phyloP scores from a whole-genome alignment of 1,139 yeast genomes.

The Diutina mesorugosa region DNA sequence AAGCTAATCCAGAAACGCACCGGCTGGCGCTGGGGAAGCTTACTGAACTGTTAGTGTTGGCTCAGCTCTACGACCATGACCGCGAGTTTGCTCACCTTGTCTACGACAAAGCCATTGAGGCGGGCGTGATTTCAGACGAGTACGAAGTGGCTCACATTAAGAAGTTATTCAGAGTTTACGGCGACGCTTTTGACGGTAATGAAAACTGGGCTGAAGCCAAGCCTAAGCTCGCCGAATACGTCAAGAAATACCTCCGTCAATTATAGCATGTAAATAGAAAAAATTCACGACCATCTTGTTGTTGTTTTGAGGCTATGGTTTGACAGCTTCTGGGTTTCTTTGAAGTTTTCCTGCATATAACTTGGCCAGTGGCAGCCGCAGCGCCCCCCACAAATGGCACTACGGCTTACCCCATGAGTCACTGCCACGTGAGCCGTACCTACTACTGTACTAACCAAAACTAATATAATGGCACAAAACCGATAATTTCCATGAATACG shows the following conservation, averaged over 20 bases:
- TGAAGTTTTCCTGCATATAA: background rate
- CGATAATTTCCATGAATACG: background rate
- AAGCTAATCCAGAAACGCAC: constrained; percentile 19
- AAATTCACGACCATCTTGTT: no score
- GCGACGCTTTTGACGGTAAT: constrained; percentile 33
- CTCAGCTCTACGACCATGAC: constrained; percentile 37
- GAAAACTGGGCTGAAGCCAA: constrained; percentile 19
- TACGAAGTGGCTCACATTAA: constrained; percentile 31
- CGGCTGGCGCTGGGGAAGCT: constrained; percentile 34
- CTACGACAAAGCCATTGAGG: constrained; percentile 41
- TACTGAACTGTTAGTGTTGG: constrained; percentile 40
- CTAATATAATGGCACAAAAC: no score
- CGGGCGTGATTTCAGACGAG: constrained; percentile 26
- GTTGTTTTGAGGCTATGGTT: no score
- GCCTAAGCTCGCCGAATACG: constrained; percentile 9
- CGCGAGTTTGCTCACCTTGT: constrained; percentile 51
- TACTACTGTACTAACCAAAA: no score
- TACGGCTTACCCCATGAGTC: background rate
- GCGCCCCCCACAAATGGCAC: background rate
- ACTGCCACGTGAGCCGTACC: background rate
- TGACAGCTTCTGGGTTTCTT: no score
- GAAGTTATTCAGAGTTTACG: constrained; percentile 38
- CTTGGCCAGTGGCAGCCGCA: background rate
- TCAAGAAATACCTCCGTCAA: background rate
- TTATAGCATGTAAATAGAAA: background rate